Evolutionary conservation across 2,329 filamentous ascomycete species (phyloP).

Genomic region (Parastagonospora nodorum): DNA sequence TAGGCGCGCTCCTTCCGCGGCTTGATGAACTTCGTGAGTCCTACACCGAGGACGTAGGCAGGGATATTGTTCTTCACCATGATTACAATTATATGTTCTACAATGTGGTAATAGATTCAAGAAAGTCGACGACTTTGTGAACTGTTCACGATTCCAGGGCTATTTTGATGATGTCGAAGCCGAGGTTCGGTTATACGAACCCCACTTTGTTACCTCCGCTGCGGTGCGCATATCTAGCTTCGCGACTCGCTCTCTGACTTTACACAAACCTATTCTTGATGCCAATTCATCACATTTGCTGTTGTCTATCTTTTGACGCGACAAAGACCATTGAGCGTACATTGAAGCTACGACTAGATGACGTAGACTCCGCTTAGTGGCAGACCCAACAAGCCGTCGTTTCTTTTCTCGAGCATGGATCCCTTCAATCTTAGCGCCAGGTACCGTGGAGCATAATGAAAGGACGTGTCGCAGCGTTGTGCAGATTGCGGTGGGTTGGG

Average conservation of each 20-base stretch:
- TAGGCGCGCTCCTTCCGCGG: constrained; percentile 90
- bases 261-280: background rate
- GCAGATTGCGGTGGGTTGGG: background rate
- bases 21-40: constrained; percentile 99
- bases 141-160: too few relatives aligned
- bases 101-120: background rate
- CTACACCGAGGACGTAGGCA: constrained; percentile 89
- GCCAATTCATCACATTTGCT: background rate
- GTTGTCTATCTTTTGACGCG: background rate
- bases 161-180: background rate
- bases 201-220: constrained; percentile 4
- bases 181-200: constrained; percentile 16
- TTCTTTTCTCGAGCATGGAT: background rate
- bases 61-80: constrained; percentile 46
- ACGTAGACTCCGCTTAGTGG: too few relatives aligned
- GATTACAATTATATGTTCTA: background rate
- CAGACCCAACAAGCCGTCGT: too few relatives aligned
- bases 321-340: background rate
- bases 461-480: background rate
- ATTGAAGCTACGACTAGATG: background rate
- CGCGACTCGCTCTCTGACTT: constrained; percentile 8
- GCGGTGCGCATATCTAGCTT: constrained; percentile 2
- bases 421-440: background rate
- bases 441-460: background rate
- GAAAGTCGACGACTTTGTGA: background rate